These are phyloP conservation scores for Terfezia claveryi DNA, from an alignment of 495 filamentous ascomycete genomes.

Conservation along the genomic window DNA sequence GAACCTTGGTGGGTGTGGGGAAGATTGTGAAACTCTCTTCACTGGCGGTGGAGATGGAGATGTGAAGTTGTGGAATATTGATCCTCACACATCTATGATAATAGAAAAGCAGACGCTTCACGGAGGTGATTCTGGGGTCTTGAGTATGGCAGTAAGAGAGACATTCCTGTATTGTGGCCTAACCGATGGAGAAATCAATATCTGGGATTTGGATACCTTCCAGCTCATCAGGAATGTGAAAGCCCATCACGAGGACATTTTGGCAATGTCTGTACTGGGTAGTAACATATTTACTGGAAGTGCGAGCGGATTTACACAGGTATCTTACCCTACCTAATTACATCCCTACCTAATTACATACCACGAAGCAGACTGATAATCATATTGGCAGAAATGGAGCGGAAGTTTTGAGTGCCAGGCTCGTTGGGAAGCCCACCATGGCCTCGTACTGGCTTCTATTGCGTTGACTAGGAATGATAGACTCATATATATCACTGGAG, in stretches of 20 bases:
- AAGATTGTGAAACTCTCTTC: slow-evolving; percentile 42
- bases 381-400: slow-evolving; percentile 44
- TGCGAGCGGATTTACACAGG: slow-evolving; percentile 57
- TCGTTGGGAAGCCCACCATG: slow-evolving; percentile 68
- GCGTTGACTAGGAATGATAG: slow-evolving; percentile 41
- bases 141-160: slow-evolving; percentile 64
- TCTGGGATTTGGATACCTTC: slow-evolving; percentile 90
- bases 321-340: slow-evolving; percentile 23
- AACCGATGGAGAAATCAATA: slow-evolving; percentile 71
- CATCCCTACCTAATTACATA: not conserved
- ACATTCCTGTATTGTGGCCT: slow-evolving; percentile 79
- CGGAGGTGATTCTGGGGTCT: slow-evolving; percentile 54
- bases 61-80: slow-evolving; percentile 61
- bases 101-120: slow-evolving; percentile 43
- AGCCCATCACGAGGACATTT: slow-evolving; percentile 59
- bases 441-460: slow-evolving; percentile 70
- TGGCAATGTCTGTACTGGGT: slow-evolving; percentile 61
- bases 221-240: slow-evolving; percentile 73
- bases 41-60: slow-evolving; percentile 86
- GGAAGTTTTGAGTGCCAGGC: slow-evolving; percentile 67
- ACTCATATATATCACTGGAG: slow-evolving; percentile 75
- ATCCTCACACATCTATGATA: slow-evolving; percentile 28
- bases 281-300: slow-evolving; percentile 68
- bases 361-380: too few species aligned
- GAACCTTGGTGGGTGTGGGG: slow-evolving; percentile 22